Conservation (phyloP, 2,329 filamentous ascomycete species). For the Penicillium vulpinum region DNA sequence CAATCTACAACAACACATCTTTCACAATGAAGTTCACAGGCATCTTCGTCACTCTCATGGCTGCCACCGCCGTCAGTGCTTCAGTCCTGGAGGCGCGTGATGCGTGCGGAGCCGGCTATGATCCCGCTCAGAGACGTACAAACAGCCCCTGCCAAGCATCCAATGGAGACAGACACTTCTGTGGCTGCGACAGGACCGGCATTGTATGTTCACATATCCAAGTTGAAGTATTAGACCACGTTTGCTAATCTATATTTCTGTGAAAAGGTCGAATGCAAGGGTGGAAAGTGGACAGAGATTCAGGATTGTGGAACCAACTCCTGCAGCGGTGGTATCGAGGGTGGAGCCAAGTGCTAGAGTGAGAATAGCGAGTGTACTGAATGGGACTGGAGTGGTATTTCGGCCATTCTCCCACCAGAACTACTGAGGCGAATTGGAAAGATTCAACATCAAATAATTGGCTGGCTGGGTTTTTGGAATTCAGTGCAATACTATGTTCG, state of each 20-base stretch:
- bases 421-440: background rate
- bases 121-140: conserved; percentile 11
- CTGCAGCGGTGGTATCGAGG: conserved; percentile 8
- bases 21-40: conserved; percentile 14
- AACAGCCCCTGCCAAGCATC: conserved; percentile 10
- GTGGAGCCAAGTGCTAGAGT: conserved; percentile 11
- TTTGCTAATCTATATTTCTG: conserved; percentile 1
- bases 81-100: conserved; percentile 1
- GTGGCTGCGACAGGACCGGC: conserved; percentile 15
- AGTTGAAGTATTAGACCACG: background rate
- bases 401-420: background rate
- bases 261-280: conserved; percentile 12
- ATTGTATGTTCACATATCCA: conserved; percentile 7
- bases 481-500: background rate
- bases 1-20: background rate
- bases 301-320: conserved; percentile 3
- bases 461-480: background rate
- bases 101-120: conserved; percentile 10
- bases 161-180: conserved; percentile 15
- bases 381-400: background rate
- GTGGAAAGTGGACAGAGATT: conserved; percentile 14
- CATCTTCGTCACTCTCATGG: conserved; percentile 11
- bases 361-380: background rate
- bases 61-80: conserved; percentile 12
- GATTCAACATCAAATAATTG: conserved; percentile 11